These are phyloP conservation scores for Eimeria zaria DNA, from an alignment of 169 alveolate species.

Conservation along the genomic window DNA sequence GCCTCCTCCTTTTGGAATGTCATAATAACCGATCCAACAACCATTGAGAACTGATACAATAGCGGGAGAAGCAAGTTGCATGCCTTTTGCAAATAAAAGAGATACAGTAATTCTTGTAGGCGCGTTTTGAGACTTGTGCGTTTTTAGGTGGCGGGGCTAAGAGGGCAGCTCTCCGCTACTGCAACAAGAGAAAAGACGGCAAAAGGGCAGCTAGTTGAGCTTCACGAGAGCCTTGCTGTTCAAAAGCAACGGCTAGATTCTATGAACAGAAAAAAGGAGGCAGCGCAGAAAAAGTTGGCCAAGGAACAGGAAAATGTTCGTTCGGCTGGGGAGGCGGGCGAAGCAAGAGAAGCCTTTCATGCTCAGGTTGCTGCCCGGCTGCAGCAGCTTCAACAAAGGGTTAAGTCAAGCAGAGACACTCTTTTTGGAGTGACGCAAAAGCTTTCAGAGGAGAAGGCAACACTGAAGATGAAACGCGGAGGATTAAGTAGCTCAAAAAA, in stretches of 20 bases:
- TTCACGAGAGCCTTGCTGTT: slow-evolving; percentile 91
- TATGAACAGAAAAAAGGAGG: slow-evolving; percentile 87
- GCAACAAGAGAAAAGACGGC: slow-evolving; percentile 59
- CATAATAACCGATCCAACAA: background rate
- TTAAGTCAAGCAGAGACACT: slow-evolving; percentile 90
- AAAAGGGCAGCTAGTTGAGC: slow-evolving; percentile 90
- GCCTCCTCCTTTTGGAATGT: background rate
- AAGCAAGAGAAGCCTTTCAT: slow-evolving; percentile 49
- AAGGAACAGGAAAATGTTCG: slow-evolving; percentile 84
- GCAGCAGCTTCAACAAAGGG: slow-evolving; percentile 45
- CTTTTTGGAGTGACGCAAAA: slow-evolving; percentile 93
- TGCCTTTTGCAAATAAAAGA: background rate
- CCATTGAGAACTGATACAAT: background rate
- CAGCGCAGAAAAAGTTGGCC: slow-evolving; percentile 86
- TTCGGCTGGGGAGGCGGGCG: slow-evolving; percentile 74
- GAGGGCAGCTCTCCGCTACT: slow-evolving; percentile 91
- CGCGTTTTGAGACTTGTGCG: background rate
- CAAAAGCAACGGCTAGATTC: slow-evolving; percentile 87
- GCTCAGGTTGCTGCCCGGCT: slow-evolving; percentile 61
- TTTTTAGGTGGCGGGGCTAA: slow-evolving; percentile 86
- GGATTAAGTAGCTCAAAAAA: slow-evolving; percentile 93
- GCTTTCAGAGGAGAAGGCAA: slow-evolving; percentile 92
- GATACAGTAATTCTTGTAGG: background rate
- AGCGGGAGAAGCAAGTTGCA: too few species aligned
- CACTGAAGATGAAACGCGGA: slow-evolving; percentile 95